Percentiles rank a stretch among this genome's conserved stretches.
Evolutionary conservation across 495 filamentous ascomycete genomes (phyloP).

Genomic region (Lindgomyces ingoldianus): DNA sequence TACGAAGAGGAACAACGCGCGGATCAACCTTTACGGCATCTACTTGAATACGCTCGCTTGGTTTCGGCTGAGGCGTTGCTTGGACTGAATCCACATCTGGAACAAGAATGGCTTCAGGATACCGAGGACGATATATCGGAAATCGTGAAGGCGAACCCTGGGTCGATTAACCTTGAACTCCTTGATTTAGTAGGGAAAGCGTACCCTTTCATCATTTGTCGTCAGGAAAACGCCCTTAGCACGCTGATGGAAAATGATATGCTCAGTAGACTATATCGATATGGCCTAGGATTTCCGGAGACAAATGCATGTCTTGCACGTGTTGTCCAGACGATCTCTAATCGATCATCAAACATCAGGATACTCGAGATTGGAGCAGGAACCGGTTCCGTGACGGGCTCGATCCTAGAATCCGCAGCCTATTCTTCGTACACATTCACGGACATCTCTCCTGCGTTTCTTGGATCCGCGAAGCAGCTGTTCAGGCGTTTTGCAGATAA

Average conservation of each 20-base stretch:
- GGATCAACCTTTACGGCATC: neutral
- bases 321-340: neutral
- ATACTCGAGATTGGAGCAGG: conserved; percentile 29
- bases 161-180: neutral
- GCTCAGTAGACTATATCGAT: neutral
- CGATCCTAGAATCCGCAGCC: neutral
- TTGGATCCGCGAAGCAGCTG: neutral
- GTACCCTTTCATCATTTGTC: neutral
- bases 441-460: conserved; percentile 22
- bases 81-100: neutral
- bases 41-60: neutral
- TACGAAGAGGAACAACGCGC: neutral
- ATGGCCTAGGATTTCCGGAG: neutral
- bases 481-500: conserved; percentile 17
- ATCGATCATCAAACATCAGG: neutral
- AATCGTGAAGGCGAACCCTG: neutral
- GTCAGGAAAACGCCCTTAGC: neutral
- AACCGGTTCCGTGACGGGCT: conserved; percentile 1
- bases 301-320: neutral
- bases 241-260: neutral
- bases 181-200: neutral
- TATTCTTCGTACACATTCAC: conserved; percentile 36
- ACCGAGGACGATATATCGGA: neutral
- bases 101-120: conserved; percentile 9
- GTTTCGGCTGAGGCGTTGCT: neutral